Percentiles rank a stretch among this genome's conserved stretches.
Conservation (phyloP, 805 yeast species). For the Saccharomyces paradoxus region DNA sequence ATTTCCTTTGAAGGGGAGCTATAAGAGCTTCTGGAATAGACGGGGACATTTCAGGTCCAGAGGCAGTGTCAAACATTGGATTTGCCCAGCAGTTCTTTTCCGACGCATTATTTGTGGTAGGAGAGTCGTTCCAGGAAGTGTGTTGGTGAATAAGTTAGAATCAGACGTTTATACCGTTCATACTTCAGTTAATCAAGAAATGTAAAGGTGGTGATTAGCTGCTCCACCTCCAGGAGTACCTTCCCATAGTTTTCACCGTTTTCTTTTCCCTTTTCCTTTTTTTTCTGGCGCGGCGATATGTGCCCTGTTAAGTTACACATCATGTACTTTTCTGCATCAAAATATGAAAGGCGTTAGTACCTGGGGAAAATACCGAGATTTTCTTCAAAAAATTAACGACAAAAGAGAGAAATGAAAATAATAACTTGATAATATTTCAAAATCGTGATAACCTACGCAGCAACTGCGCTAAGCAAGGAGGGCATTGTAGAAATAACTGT, state of each 20-base stretch:
- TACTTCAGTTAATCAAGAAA: no score
- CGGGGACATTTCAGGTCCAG: neutral
- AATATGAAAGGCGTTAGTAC: neutral
- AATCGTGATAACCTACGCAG: neutral
- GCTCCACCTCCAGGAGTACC: no score
- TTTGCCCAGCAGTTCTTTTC: neutral
- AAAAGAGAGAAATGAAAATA: neutral
- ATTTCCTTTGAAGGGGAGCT: neutral
- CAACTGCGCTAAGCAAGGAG: neutral
- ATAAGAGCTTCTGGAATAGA: neutral
- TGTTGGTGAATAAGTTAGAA: no score
- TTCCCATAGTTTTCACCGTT: neutral
- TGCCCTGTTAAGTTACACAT: neutral
- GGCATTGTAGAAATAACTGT: neutral
- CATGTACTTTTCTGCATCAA: neutral
- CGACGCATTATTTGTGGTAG: neutral
- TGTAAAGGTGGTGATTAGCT: neutral
- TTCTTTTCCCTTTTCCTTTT: neutral
- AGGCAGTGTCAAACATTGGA: no score
- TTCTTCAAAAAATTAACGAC: neutral
- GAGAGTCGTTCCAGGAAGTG: no score
- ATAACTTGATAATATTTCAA: neutral
- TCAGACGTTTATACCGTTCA: neutral
- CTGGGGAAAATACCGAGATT: neutral
- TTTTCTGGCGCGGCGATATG: neutral